phyloP scores from a whole-genome alignment of 1,139 yeast genomes.

The Debaryomyces nepalensis region DNA sequence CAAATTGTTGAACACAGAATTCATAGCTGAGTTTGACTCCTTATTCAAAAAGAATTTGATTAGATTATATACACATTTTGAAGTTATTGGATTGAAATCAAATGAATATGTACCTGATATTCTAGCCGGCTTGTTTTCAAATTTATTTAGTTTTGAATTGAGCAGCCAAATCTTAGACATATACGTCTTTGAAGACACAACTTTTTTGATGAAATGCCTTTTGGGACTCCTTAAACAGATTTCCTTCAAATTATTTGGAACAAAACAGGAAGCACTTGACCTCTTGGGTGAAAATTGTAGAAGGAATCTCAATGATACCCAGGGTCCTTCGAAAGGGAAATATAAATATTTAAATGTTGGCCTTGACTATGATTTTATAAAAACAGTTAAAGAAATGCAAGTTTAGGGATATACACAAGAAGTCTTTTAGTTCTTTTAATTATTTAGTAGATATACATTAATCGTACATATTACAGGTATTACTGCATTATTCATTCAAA shows the following conservation, averaged over 20 bases:
- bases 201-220: constrained; percentile 50
- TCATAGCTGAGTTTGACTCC: constrained; percentile 47
- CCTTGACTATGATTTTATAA: constrained; percentile 53
- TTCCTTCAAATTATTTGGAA: constrained; percentile 58
- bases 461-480: too few species aligned
- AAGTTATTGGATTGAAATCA: constrained; percentile 38
- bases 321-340: constrained; percentile 11
- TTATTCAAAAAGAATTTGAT: constrained; percentile 50
- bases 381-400: constrained; percentile 33
- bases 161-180: constrained; percentile 53
- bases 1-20: constrained; percentile 21
- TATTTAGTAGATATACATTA: constrained; percentile 11
- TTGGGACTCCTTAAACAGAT: constrained; percentile 52
- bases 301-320: constrained; percentile 19
- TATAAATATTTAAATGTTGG: constrained; percentile 50
- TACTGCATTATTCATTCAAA: neutral
- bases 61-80: constrained; percentile 55
- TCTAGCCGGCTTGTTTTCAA: constrained; percentile 26
- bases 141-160: constrained; percentile 31
- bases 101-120: constrained; percentile 31
- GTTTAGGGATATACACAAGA: neutral
- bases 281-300: constrained; percentile 35
- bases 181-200: constrained; percentile 64
- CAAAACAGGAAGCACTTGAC: constrained; percentile 47
- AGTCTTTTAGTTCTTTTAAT: neutral